Conservation (phyloP, 2,329 filamentous ascomycete genomes). For the Talaromyces pinophilus region DNA sequence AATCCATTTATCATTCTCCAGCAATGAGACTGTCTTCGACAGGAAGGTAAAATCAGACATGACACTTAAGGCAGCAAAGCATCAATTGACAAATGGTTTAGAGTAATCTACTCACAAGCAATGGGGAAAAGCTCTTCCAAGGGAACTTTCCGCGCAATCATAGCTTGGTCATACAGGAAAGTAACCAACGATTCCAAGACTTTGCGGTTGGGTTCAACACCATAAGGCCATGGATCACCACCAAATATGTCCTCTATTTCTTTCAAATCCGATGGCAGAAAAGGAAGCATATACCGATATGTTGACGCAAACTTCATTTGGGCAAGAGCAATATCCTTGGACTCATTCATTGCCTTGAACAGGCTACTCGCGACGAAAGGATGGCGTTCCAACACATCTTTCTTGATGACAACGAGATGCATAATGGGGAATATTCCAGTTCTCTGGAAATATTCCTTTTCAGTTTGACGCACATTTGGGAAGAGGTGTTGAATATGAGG, state of each 20-base stretch:
- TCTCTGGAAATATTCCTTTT: conserved; percentile 37
- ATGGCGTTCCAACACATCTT: conserved; percentile 33
- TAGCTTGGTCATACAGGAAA: conserved; percentile 35
- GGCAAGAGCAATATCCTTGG: conserved; percentile 35
- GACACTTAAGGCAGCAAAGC: too few relatives aligned
- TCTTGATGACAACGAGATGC: conserved; percentile 34
- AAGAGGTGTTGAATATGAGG: conserved; percentile 27
- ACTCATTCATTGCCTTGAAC: conserved; percentile 37
- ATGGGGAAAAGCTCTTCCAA: conserved; percentile 35
- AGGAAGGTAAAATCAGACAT: too few relatives aligned
- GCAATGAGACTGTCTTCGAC: too few relatives aligned
- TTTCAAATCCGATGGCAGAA: conserved; percentile 35
- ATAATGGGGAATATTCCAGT: conserved; percentile 38
- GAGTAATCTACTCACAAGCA: not conserved
- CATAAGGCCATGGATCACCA: conserved; percentile 34
- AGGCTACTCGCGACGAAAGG: conserved; percentile 34
- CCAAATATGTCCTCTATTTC: conserved; percentile 39
- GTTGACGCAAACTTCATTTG: conserved; percentile 25
- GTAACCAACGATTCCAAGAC: conserved; percentile 35
- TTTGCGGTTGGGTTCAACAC: conserved; percentile 36
- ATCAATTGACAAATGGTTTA: not conserved
- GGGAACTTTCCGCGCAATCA: conserved; percentile 32
- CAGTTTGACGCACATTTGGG: conserved; percentile 37
- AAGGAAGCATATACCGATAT: conserved; percentile 40
- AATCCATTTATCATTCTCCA: too few relatives aligned